phyloP scores from a whole-genome alignment of 2,329 filamentous ascomycete genomes.

The Cryphonectria parasitica region DNA sequence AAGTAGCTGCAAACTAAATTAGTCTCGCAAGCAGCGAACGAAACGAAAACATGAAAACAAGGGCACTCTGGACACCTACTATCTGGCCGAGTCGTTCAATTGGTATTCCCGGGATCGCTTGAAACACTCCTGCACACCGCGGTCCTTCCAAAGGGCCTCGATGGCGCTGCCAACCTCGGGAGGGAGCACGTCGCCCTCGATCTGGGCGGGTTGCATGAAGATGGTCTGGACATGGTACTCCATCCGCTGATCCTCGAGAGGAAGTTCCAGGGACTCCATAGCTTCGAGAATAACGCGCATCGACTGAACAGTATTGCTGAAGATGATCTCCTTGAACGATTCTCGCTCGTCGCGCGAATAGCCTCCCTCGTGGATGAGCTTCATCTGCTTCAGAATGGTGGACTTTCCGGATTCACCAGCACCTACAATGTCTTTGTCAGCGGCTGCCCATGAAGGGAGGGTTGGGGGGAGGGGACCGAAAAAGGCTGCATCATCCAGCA shows the following conservation, averaged over 20 bases:
- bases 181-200: conserved; percentile 92
- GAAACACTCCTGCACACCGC: conserved; percentile 92
- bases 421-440: conserved; percentile 56
- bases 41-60: not conserved
- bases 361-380: conserved; percentile 98
- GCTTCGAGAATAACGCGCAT: conserved; percentile 72
- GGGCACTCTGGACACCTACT: conserved; percentile 61
- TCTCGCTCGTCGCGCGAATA: conserved; percentile 88
- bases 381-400: conserved; percentile 96
- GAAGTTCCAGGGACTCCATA: conserved; percentile 73
- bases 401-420: conserved; percentile 98
- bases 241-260: conserved; percentile 87
- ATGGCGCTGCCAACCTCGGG: conserved; percentile 93
- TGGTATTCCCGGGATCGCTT: conserved; percentile 95
- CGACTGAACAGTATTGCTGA: conserved; percentile 71
- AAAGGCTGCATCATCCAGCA: not conserved
- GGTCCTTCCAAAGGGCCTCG: conserved; percentile 89
- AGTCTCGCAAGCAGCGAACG: conserved; percentile 33
- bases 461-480: not conserved
- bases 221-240: conserved; percentile 98
- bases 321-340: conserved; percentile 73
- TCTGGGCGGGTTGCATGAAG: conserved; percentile 97
- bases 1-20: conserved; percentile 73
- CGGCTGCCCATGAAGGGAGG: not conserved
- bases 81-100: conserved; percentile 94